Evolutionary conservation across 148 eudicot genomes (phyloP).

Genomic region (Fagopyrum tataricum): DNA sequence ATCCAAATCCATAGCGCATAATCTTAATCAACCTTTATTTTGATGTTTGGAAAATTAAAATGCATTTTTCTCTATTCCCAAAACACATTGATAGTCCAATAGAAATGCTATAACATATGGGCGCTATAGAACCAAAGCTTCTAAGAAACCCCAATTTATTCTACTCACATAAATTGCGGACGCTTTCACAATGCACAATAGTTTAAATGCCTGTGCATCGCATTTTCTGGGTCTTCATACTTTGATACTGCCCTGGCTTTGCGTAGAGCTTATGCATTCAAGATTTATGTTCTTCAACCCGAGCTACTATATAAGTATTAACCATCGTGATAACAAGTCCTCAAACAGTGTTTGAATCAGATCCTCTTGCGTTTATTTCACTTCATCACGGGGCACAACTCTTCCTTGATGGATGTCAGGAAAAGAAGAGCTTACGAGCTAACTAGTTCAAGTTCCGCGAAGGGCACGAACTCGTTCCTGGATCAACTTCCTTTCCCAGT

Average conservation of each 20-base stretch:
- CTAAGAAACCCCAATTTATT: neutral
- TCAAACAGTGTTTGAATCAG: neutral
- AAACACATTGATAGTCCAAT: too few relatives aligned
- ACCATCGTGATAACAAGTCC: neutral
- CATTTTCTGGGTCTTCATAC: neutral
- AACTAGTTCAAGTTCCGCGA: conserved; percentile 40
- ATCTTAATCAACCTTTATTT: too few relatives aligned
- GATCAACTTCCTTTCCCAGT: conserved; percentile 80
- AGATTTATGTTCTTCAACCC: neutral
- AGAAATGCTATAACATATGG: too few relatives aligned
- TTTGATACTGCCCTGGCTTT: neutral
- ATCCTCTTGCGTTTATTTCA: too few relatives aligned
- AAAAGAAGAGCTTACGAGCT: neutral
- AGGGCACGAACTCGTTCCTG: conserved; percentile 74
- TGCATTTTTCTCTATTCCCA: too few relatives aligned
- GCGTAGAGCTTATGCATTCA: neutral
- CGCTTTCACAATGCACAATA: neutral
- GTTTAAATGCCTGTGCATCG: neutral
- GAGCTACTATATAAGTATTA: neutral
- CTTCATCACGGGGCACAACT: neutral
- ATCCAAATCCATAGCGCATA: too few relatives aligned
- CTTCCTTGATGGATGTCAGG: neutral
- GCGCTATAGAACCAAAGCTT: too few relatives aligned
- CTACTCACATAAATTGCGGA: neutral
- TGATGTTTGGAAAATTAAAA: too few relatives aligned